Evolutionary conservation across 2,329 filamentous ascomycete species (phyloP).

Genomic region (Myotisia sp.): DNA sequence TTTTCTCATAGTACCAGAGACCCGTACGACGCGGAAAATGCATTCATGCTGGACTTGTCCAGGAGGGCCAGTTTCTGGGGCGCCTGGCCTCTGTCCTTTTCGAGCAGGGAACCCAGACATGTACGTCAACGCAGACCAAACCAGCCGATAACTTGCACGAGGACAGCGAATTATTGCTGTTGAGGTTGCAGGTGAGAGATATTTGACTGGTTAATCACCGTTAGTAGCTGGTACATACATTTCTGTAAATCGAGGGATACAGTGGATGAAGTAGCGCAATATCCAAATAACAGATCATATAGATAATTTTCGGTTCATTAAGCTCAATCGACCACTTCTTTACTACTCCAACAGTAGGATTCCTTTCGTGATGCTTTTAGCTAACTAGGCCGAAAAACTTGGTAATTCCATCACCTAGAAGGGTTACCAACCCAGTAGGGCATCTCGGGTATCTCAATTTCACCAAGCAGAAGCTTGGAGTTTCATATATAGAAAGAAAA

Average conservation of each 20-base stretch:
- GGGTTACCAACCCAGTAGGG: no score
- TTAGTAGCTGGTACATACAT: conserved; percentile 1
- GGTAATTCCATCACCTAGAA: no score
- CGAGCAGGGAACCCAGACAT: conserved; percentile 45
- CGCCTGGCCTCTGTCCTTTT: not conserved
- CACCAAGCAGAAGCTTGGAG: not conserved
- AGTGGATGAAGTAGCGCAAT: no score
- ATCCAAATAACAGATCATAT: no score
- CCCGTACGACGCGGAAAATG: conserved; percentile 69
- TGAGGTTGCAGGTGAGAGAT: conserved; percentile 79
- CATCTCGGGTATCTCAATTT: no score
- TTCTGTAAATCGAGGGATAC: no score
- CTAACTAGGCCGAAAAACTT: no score
- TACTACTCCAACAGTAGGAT: no score
- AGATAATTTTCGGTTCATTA: no score
- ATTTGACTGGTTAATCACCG: conserved; percentile 56
- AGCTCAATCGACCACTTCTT: no score
- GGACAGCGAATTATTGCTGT: conserved; percentile 82
- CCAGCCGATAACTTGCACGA: conserved; percentile 66
- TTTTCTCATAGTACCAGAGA: conserved; percentile 87
- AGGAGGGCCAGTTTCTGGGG: no score
- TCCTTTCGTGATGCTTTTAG: no score
- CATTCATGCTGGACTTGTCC: conserved; percentile 47
- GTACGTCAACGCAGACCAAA: conserved; percentile 80
- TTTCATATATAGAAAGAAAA: not conserved